Base-by-base conservation (phyloP, 2,329 filamentous ascomycete species). In the Penicillium palitans region DNA sequence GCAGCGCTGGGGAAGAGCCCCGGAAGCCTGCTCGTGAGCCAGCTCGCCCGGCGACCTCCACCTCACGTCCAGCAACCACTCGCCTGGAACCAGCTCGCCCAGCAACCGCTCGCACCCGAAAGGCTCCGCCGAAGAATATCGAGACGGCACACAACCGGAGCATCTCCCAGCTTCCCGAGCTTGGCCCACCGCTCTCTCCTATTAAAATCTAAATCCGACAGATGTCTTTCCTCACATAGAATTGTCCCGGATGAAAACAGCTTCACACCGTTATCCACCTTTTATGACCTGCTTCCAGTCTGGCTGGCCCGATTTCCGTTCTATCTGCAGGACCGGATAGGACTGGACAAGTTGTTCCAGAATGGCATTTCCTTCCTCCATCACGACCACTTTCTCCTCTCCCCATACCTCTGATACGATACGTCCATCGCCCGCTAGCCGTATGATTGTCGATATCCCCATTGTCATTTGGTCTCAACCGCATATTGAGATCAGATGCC, bases 161-260 rank as follows among this genome's bases (percentile, higher is more conserved):
- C 52, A 64, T 75, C 19, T 79, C 78, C 12, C 78, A 78, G 57
- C 72, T 81, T 44, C 79, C 79, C 6, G 79, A 81, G 65, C 68
- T 81, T 42, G 78, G 77, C 0, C 79, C 78, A 24, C 78, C 78
- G 5, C 68, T 81, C 47, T 80, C 78, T 17, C 79, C 79, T 10
- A 80, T 81, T 52, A 73, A 76, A 60, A 79, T 81, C 48, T 79
- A 76, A 61, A 79, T 80, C 50, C 78, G 63, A 70, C 44, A 48
- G n/a, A 40, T 4, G 15, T 40, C n/a, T 19, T 7, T 25, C 13
- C 9, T 15, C 5, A 6, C 10, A 44, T 6, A 27, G 9, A 17
- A 17, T 25, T 44, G 19, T 35, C 45, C 24, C 13, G 25, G 25
- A 54, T 53, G 10, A 33, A 17, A 50, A 13, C 41, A 37, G 19